Conservation (phyloP, 148 eudicot genomes). For the Talinum fruticosum region DNA sequence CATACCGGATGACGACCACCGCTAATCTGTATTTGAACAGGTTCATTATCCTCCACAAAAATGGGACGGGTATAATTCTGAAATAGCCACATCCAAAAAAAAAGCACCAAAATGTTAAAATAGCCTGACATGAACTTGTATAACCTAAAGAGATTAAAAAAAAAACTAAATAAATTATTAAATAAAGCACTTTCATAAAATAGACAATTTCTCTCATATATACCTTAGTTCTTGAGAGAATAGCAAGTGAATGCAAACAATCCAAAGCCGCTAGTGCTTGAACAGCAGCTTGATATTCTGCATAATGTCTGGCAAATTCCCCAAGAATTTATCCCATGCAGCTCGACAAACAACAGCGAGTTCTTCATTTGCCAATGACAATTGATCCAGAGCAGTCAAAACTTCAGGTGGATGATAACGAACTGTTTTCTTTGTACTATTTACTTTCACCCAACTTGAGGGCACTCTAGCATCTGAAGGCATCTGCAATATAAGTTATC, state of each 20-base stretch:
- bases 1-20: constrained; percentile 94
- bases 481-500: constrained; percentile 46
- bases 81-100: constrained; percentile 21
- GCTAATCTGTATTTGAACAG: constrained; percentile 62
- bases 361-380: constrained; percentile 78
- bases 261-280: constrained; percentile 90
- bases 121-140: neutral
- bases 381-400: constrained; percentile 62
- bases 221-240: constrained; percentile 81
- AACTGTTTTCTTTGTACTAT: constrained; percentile 87
- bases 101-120: constrained; percentile 1
- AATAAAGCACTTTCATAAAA: constrained; percentile 7
- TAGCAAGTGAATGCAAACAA: constrained; percentile 81
- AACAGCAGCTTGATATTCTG: constrained; percentile 82
- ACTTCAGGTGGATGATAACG: constrained; percentile 96
- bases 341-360: constrained; percentile 64
- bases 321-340: constrained; percentile 72
- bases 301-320: constrained; percentile 52
- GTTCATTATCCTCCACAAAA: constrained; percentile 66
- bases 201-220: constrained; percentile 4
- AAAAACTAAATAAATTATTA: neutral
- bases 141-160: neutral
- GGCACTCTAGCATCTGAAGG: constrained; percentile 71
- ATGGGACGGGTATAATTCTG: constrained; percentile 84
- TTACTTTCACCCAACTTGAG: constrained; percentile 81